Evolutionary conservation across 805 yeast species (phyloP), one percentile per base, ranked within the genome.

Genomic region (Yamadazyma kitorensis): DNA sequence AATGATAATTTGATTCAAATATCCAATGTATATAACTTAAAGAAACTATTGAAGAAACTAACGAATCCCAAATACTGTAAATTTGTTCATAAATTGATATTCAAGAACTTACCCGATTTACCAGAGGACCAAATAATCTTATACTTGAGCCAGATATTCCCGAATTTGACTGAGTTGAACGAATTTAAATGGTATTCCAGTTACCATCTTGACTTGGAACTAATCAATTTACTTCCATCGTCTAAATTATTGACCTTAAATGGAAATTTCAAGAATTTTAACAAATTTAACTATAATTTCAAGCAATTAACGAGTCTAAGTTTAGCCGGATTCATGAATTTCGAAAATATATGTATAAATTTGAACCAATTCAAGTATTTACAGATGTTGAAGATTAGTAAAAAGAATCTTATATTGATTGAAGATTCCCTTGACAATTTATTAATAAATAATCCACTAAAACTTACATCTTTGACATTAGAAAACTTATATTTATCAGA

Each of bases 41-140:
- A 45, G 18, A 24, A 39, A 11, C 35, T 57, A 9, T 43, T 55
- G 25, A 53, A 47, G 27, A 43, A 34, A n/a, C 35, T 54, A 15
- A 20, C 22, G 12, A 35, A 44, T 16, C 39, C 39, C 10, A 26
- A 30, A 5, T 36, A 38, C 19, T 44, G 54, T 17, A 17, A n/a
- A 3, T 39, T 30, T 13, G 31, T 54, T 4, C 36, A 44, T 18
- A 34, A 35, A 6, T 25, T 55, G 17, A 27, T 38, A 7, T 45
- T 47, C 26, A 29, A 35, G 6, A 27, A 34, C 5, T 34, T 51
- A 13, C 61, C 61, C 3, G 60, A 54, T 41, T 38, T 55, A 12
- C 52, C 58, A 4, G 59, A 54, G 24, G 36, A 44, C 11, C 43
- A 44, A 19, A 36, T 55, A n/a, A 18, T 43, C 6, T 30, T 36